phyloP scores from a whole-genome alignment of 768 basidiomycete species.

The Podaxis mareebaensis region DNA sequence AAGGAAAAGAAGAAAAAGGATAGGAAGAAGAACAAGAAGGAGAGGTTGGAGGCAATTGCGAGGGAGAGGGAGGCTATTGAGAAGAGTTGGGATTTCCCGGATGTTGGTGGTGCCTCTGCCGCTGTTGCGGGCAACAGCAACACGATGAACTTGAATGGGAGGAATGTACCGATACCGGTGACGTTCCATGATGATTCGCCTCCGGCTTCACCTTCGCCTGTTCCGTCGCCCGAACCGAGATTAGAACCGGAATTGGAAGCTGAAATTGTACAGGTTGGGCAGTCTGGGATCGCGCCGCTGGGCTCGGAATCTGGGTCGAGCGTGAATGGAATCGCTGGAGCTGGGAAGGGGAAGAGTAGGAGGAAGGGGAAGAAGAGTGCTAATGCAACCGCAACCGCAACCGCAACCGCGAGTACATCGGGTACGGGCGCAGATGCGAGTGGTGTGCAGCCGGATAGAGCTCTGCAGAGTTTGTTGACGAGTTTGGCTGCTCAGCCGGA shows the following conservation, averaged over 20 bases:
- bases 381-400: constrained; percentile 26
- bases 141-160: constrained; percentile 11
- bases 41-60: constrained; percentile 39
- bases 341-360: constrained; percentile 22
- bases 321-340: constrained; percentile 22
- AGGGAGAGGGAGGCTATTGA: constrained; percentile 53
- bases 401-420: constrained; percentile 20
- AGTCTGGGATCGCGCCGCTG: background rate
- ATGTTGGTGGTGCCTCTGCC: constrained; percentile 22
- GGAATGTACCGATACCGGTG: constrained; percentile 11
- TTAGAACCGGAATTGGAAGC: background rate
- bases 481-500: constrained; percentile 17
- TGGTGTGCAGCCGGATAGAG: constrained; percentile 13
- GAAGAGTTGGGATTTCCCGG: constrained; percentile 61
- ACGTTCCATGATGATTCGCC: constrained; percentile 13
- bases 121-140: constrained; percentile 1
- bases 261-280: background rate
- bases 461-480: constrained; percentile 11
- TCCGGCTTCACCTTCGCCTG: constrained; percentile 27
- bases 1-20: constrained; percentile 25
- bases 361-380: constrained; percentile 25
- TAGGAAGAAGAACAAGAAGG: constrained; percentile 28
- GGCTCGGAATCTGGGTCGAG: constrained; percentile 12
- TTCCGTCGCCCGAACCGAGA: constrained; percentile 18
- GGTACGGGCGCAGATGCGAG: constrained; percentile 19